Evolutionary conservation across 805 yeast species (phyloP).

Genomic region (Candida xiaguanensis): DNA sequence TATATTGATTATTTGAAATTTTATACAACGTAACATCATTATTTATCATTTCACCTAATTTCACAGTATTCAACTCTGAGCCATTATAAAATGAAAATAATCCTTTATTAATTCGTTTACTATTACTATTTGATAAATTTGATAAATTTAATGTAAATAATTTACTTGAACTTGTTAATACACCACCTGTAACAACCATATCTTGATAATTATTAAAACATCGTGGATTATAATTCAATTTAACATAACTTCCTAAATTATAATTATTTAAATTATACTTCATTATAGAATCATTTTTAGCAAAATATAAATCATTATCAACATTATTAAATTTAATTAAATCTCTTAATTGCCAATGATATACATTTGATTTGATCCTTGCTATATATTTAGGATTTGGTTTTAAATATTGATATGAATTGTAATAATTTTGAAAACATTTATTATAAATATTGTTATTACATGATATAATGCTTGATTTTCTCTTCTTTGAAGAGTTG

Average conservation of each 20-base stretch:
- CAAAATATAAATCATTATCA: constrained; percentile 52
- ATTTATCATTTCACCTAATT: constrained; percentile 78
- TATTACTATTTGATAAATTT: constrained; percentile 13
- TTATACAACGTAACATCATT: constrained; percentile 65
- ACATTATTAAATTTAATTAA: constrained; percentile 50
- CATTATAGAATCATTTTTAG: constrained; percentile 52
- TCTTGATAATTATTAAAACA: constrained; percentile 58
- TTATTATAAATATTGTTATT: constrained; percentile 11
- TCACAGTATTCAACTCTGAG: constrained; percentile 44
- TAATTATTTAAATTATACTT: constrained; percentile 33
- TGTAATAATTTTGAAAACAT: constrained; percentile 43
- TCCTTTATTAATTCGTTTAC: constrained; percentile 51
- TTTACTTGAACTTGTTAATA: constrained; percentile 37
- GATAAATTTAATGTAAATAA: constrained; percentile 22
- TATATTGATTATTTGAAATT: constrained; percentile 33
- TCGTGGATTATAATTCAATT: constrained; percentile 63
- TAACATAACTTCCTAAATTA: constrained; percentile 34
- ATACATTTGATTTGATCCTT: constrained; percentile 28
- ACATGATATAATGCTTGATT: neutral
- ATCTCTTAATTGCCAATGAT: constrained; percentile 83
- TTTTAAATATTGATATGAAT: constrained; percentile 32
- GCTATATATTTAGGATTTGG: constrained; percentile 36
- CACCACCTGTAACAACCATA: constrained; percentile 51
- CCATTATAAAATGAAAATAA: constrained; percentile 56
- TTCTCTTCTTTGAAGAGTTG: constrained; percentile 1